phyloP scores from a whole-genome alignment of 345 rosid genomes.

The Linum trigynum region DNA sequence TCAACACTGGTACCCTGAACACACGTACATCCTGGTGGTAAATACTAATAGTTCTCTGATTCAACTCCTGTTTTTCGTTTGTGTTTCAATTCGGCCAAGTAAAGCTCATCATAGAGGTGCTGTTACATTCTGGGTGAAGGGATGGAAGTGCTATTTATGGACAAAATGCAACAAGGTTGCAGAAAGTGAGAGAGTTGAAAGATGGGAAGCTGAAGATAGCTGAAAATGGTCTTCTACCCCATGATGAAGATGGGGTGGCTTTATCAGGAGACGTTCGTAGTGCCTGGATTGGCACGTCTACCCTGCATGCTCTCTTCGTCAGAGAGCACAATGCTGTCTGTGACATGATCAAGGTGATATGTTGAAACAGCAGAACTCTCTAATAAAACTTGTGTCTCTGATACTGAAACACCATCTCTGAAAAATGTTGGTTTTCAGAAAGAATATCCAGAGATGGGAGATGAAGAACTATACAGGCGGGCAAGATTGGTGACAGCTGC shows the following conservation, averaged over 20 bases:
- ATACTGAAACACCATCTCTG: too few species aligned
- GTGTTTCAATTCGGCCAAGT: not conserved
- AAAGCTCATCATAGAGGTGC: too few species aligned
- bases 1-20: constrained; percentile 37
- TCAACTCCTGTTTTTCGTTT: not conserved
- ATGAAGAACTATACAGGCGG: constrained; percentile 40
- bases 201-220: constrained; percentile 57
- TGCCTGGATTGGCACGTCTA: constrained; percentile 72
- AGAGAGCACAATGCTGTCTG: constrained; percentile 63
- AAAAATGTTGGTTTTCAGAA: constrained; percentile 11
- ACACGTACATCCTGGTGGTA: constrained; percentile 59
- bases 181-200: constrained; percentile 35
- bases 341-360: constrained; percentile 49
- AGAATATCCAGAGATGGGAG: constrained; percentile 29
- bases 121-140: constrained; percentile 18
- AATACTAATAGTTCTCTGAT: not conserved
- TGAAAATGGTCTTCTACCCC: constrained; percentile 44
- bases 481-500: constrained; percentile 55
- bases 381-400: too few species aligned
- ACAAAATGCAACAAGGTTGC: constrained; percentile 23
- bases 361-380: too few species aligned
- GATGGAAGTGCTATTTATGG: constrained; percentile 54
- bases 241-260: constrained; percentile 50
- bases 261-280: constrained; percentile 73
- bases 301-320: constrained; percentile 59